Evolutionary conservation across 768 basidiomycete genomes (phyloP).

Genomic region (Rhodotorula diobovata): DNA sequence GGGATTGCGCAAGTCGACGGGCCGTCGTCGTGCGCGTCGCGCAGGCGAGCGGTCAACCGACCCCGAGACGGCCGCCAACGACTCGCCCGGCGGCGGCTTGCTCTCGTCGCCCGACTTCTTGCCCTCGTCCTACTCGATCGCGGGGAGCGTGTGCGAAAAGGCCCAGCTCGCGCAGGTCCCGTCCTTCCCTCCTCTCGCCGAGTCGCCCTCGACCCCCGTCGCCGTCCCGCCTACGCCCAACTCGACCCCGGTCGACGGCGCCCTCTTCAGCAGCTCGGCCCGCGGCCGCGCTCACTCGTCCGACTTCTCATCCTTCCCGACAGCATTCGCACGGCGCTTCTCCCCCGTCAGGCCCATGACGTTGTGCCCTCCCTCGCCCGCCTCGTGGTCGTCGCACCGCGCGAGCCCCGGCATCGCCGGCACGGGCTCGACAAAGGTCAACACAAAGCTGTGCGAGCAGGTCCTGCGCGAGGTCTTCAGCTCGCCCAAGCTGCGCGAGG

Average conservation of each 20-base stretch:
- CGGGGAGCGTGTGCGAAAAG: conserved; percentile 16
- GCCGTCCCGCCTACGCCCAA: conserved; percentile 33
- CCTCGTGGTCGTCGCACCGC: conserved; percentile 13
- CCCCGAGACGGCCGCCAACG: conserved; percentile 10
- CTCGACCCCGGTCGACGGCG: conserved; percentile 33
- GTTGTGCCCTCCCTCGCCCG: neutral
- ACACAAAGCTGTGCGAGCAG: conserved; percentile 89
- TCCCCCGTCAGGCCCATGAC: conserved; percentile 7
- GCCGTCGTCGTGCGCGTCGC: neutral
- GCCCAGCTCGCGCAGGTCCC: conserved; percentile 22
- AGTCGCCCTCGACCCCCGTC: neutral
- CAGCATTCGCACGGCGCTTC: conserved; percentile 17
- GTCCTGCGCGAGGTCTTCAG: conserved; percentile 85
- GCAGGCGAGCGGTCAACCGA: conserved; percentile 24
- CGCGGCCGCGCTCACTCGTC: conserved; percentile 18
- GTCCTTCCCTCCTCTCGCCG: conserved; percentile 13
- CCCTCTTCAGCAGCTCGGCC: neutral
- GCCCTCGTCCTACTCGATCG: conserved; percentile 30
- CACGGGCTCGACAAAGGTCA: conserved; percentile 86
- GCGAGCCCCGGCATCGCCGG: conserved; percentile 57
- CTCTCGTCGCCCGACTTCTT: conserved; percentile 35
- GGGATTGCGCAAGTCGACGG: conserved; percentile 31
- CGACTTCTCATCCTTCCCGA: conserved; percentile 12
- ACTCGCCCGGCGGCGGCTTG: conserved; percentile 12
- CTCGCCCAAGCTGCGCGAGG: conserved; percentile 49